Evolutionary conservation across 2,329 filamentous ascomycete genomes (phyloP).

Genomic region (Alternaria solani): DNA sequence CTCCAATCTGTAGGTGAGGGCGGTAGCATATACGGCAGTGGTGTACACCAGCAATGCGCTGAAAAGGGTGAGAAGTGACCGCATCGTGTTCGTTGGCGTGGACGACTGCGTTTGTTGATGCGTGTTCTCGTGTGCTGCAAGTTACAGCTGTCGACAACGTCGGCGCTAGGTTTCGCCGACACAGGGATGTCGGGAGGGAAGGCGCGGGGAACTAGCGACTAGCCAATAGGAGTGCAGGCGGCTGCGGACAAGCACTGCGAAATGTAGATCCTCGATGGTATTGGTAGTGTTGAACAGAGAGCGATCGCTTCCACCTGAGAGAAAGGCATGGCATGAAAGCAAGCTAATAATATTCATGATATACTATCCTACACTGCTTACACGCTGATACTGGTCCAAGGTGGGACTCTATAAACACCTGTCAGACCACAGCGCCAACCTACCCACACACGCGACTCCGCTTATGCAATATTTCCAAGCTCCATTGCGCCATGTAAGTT

Average conservation of each 20-base stretch:
- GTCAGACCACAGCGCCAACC: slow-evolving; percentile 7
- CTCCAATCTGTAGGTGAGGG: slow-evolving; percentile 88
- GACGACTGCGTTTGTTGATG: slow-evolving; percentile 21
- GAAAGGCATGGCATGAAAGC: background rate
- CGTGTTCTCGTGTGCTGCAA: slow-evolving; percentile 15
- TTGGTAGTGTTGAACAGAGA: background rate
- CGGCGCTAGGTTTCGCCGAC: slow-evolving; percentile 32
- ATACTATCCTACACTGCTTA: slow-evolving; percentile 14
- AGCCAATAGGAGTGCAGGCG: slow-evolving; percentile 24
- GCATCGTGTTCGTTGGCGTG: slow-evolving; percentile 41
- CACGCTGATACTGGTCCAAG: slow-evolving; percentile 11
- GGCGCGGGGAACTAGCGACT: slow-evolving; percentile 21
- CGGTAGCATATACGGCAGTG: slow-evolving; percentile 80
- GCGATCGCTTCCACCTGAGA: no score
- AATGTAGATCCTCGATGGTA: background rate
- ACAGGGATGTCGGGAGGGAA: slow-evolving; percentile 24
- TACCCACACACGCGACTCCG: slow-evolving; percentile 12
- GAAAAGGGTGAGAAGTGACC: slow-evolving; percentile 41
- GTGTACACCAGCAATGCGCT: slow-evolving; percentile 73
- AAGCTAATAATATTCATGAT: slow-evolving; percentile 4
- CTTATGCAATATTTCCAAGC: slow-evolving; percentile 17
- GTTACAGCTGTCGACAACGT: slow-evolving; percentile 46
- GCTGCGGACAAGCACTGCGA: background rate
- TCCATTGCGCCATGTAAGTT: slow-evolving; percentile 15
- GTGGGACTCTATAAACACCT: slow-evolving; percentile 8